These are phyloP conservation scores for Leishmania mexicana DNA, from an alignment of 208 protist species.

Conservation along the genomic window DNA sequence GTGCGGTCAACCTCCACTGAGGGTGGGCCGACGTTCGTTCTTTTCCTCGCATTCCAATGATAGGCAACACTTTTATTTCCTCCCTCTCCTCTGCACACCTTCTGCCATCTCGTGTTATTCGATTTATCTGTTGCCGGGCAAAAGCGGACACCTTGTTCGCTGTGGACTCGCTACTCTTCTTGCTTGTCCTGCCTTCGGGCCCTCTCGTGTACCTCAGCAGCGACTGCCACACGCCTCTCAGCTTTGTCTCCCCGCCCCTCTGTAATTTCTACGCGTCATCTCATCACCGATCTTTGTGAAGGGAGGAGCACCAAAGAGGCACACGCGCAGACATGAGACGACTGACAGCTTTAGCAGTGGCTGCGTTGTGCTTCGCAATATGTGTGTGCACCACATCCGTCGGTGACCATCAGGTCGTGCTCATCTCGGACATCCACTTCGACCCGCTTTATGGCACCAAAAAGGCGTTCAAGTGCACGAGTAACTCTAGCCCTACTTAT, in stretches of 20 bases:
- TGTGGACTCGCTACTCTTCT: background rate
- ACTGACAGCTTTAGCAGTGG: background rate
- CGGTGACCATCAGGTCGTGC: conserved; percentile 28
- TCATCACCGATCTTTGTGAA: background rate
- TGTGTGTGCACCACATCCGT: background rate
- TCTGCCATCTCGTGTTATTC: background rate
- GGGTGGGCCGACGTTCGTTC: background rate
- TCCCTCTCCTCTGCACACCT: background rate
- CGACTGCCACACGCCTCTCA: background rate
- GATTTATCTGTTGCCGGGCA: background rate
- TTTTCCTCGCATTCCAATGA: background rate
- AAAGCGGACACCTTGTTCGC: background rate
- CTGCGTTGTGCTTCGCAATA: conserved; percentile 4
- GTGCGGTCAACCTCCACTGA: background rate
- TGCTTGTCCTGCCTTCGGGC: background rate
- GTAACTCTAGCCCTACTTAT: conserved; percentile 13
- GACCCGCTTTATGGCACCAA: conserved; percentile 67
- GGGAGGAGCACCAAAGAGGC: background rate
- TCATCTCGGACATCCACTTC: conserved; percentile 84
- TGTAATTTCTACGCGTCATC: background rate
- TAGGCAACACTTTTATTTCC: background rate
- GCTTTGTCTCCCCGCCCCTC: background rate
- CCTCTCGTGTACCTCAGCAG: background rate
- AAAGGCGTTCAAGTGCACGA: conserved; percentile 45
- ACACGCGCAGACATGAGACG: background rate